Evolutionary conservation across 192 early-diverging fungal genomes (phyloP), one percentile per base, ranked within the genome.

Genomic region (Rhizophagus prolifer): DNA sequence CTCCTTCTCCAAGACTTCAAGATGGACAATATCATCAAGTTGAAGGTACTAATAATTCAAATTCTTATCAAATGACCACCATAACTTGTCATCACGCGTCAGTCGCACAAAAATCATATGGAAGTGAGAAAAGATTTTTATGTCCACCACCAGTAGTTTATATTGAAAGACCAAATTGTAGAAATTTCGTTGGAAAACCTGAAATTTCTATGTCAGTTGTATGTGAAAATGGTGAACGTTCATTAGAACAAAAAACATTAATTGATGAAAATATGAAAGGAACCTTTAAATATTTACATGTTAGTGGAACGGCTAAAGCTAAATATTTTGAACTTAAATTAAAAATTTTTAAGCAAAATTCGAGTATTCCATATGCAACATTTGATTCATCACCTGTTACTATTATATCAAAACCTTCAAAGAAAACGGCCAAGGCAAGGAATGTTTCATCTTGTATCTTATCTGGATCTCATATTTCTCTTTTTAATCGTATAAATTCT

Each of bases 101-200:
- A 0, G 95, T 95, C 9, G 95, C 93, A 7, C 96, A 97, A 85
- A 97, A 97, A 84, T 95, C 94, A 13, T 97, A 97, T 86, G 96
- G 95, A 14, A 88, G 88, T 75, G 96, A 97, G 80, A 97, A 96
- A 80, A 88, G 96, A 4, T 93, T 92, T 75, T 76, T 93, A 68
- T 92, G 91, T 75, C 92, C 93, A 58, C 92, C 93, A 26, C 93
- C 93, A 4, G 87, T 91, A 13, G 88, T 94, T 16, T 83, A 85
- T 59, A 82, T 93, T 74, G 79, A 88, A 26, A 75, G 77, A 14
- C 79, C 84, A n/a, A 75, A 79, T 31, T 47, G 70, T 19, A 80
- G 79, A 10, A 75, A 78, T 62, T 75, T 86, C 30, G 80, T 87
- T 36, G 85, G 83, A 70, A 85, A 86, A 64, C 85, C 90, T 19